phyloP scores from a whole-genome alignment of 495 filamentous ascomycete genomes.

The Penicillium ochrochloron region DNA sequence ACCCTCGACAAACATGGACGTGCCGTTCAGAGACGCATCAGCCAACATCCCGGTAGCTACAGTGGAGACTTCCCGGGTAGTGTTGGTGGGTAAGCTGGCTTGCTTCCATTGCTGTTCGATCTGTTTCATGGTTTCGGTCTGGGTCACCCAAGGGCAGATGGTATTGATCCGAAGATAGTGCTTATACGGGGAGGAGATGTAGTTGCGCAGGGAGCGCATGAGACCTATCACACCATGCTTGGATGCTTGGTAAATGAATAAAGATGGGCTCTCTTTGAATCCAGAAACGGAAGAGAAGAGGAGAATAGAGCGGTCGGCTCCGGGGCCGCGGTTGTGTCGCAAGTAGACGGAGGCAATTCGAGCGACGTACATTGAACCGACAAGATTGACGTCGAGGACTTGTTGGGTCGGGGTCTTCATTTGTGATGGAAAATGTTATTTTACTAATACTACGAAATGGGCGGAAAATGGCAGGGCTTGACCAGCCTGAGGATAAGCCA shows the following conservation, averaged over 20 bases:
- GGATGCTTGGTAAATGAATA: constrained; percentile 53
- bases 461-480: not conserved
- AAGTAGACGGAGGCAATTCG: constrained; percentile 52
- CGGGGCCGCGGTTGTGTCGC: constrained; percentile 45
- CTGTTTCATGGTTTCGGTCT: constrained; percentile 47
- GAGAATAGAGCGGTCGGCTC: constrained; percentile 50
- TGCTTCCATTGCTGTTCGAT: constrained; percentile 48
- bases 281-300: constrained; percentile 51
- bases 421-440: constrained; percentile 29
- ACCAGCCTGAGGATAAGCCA: not conserved
- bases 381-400: constrained; percentile 55
- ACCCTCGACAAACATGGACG: constrained; percentile 52
- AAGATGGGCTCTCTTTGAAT: constrained; percentile 52
- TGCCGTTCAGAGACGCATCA: constrained; percentile 46
- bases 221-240: constrained; percentile 57
- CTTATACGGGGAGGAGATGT: constrained; percentile 41
- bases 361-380: constrained; percentile 52
- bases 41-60: constrained; percentile 46
- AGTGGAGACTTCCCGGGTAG: constrained; percentile 46
- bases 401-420: constrained; percentile 47
- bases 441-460: constrained; percentile 3
- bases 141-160: constrained; percentile 59
- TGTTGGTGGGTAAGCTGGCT: constrained; percentile 52
- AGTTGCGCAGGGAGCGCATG: constrained; percentile 51
- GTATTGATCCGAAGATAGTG: constrained; percentile 55